Base-by-base conservation (phyloP, 2,329 filamentous ascomycete species). In the Cladophialophora carrionii region DNA sequence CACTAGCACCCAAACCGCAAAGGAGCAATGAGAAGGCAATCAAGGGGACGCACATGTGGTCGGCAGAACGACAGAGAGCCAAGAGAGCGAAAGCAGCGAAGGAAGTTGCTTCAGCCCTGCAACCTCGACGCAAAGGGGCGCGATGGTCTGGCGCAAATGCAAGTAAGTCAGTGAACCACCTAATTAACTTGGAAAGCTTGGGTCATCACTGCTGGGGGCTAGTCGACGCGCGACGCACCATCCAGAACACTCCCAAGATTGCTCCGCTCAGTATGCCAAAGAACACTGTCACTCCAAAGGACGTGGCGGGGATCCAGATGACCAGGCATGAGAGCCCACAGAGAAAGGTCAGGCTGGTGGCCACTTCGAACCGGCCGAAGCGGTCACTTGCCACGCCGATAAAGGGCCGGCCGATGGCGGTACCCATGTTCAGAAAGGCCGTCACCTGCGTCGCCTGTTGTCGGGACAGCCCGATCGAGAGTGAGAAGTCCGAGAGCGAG, bases 211-310 rank as follows among this genome's bases (percentile, higher is more conserved):
- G 22, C 8, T 3, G 14, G 14, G 12, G 17, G 17, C 22, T n/a
- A n/a, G n/a, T n/a, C n/a, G n/a, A 26, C 8, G 29, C 6, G 51
- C 10, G n/a, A 53, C 66, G 24, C 56, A 68, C 62, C 46, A 62
- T 78, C 80, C 81, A 84, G 64, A 82, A 82, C 0, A 79, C 77
- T 0, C 82, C 82, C n/a, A 81, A 69, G 10, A 80, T 76, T 6
- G 77, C 77, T 3, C 82, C 82, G 57, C 73, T 75, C 0, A 80
- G 32, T 6, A 83, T 67, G 0, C 76, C 76, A 65, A 82, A 83
- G 62, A 83, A 73, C 0, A 80, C 68, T 0, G 78, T 72, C 5
- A 81, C 68, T 1, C 74, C 80, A 58, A 75, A 82, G 7, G 71
- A 74, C 1, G 71, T 74, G 4, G 80, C 78, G 4, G 78, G 78